Base-by-base conservation (phyloP, 2,329 filamentous ascomycete species). In the Pseudocercospora fijiensis region DNA sequence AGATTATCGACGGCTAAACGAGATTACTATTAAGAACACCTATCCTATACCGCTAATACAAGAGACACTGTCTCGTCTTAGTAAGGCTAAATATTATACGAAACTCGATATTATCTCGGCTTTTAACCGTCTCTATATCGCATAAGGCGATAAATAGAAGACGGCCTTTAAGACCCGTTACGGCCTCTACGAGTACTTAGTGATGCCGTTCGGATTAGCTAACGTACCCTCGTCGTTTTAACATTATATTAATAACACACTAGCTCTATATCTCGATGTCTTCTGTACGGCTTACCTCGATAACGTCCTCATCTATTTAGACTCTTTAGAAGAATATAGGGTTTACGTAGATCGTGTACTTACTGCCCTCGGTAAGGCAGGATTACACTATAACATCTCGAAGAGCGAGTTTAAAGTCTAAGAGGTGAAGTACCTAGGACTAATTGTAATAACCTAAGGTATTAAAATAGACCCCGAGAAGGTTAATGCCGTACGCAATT, bases 1-100 rank as follows among this genome's bases (percentile, higher is more conserved):
- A 4, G 68, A 78, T 57, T 77, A 76, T 56, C 18, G 66, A 26
- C 47, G 57, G 1, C 58, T 77, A 26, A 77, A 77, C 57, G n/a
- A 51, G 4, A 67, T 76, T 22, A 77, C 70, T 0, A 61, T 68
- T n/a, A 77, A 78, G 58, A 69, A 76, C 61, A 26, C 57, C 1
- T 73, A 74, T 33, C 64, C 63, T 0, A 22, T 77, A 8, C 68
- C 63, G 0, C 56, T 75, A 22, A 73, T 76, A 27, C 49, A 60
- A 4, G 65, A 77, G 55, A 67, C 65, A 0, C 43, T 73, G 22
- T 63, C 73, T 24, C 28, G 56, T 0, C 10, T 76, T n/a, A 47
- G 30, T 30, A 27, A 57, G 28, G 18, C 37, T 24, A 37, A 37
- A 11, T 13, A 33, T 30, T 60, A 53, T n/a, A 62, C 62, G 2